Base-by-base conservation (phyloP, 2,329 filamentous ascomycete species). In the Venturia asperata region DNA sequence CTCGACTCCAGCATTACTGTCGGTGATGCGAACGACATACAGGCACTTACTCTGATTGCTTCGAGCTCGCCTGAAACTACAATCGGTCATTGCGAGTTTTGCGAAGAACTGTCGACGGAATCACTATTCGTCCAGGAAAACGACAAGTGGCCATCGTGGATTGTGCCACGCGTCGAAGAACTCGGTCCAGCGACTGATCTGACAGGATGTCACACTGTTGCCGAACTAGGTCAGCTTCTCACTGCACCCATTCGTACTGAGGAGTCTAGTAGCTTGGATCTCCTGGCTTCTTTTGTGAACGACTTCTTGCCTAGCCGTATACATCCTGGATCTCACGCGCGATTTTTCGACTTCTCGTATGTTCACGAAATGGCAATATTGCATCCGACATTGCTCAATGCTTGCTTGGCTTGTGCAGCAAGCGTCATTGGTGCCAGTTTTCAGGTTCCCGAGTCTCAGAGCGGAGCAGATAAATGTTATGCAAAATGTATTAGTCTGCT, bases 261-360 rank as follows among this genome's bases (percentile, higher is more conserved):
- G 19, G 60, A 62, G 3, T 43, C 60, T 6, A 24, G 60, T 13
- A 43, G 37, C n/a, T 37, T 30, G 1, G 43, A 43, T 62, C 60
- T 62, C 17, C 9, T 62, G 39, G 37, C 60, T 9, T 62, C 13
- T 43, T 62, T 62, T 13, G 37, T 62, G 60, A 34, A 62, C 19
- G 60, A 62, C 7, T 62, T 62, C 60, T 34, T 62, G 27, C 60
- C 60, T 19, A 42, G 60, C 17, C 60, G 60, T 21, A 62, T 43
- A 30, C 60, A 62, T 62, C 60, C 60, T 34, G 27, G 37, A 5
- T 62, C 60, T 43, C 24, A 62, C n/a, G 9, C 39, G 7, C 60
- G 27, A n/a, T 62, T 43, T 39, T 43, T 43, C n/a, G 60, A 62
- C 17, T 62, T 62, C 60, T 62, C 60, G 39, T 62, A 62, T 24